Percentiles rank a stretch among this genome's conserved stretches.
Conservation (phyloP, 2,329 filamentous ascomycete species). For the Lachnellula occidentalis region DNA sequence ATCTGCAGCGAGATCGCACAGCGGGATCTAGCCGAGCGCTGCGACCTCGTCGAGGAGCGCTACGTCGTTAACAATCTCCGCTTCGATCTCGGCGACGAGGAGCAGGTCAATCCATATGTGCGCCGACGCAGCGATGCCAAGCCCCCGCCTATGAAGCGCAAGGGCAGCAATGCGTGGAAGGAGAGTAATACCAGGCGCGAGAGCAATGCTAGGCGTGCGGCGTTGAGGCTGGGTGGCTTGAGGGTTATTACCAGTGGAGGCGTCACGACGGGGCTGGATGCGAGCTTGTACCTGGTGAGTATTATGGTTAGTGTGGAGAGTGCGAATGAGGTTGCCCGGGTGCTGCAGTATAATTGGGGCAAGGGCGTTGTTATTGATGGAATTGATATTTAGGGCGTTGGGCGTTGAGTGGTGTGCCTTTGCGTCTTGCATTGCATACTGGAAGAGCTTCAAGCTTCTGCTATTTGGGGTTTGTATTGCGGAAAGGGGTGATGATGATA, state of each 20-base stretch:
- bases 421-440: no score
- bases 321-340: conserved; percentile 67
- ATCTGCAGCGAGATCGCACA: conserved; percentile 69
- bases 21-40: conserved; percentile 67
- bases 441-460: no score
- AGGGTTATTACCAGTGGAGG: conserved; percentile 77
- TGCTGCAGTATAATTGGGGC: conserved; percentile 78
- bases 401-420: conserved; percentile 3
- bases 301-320: conserved; percentile 73
- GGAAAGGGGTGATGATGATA: no score
- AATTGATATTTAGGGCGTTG: conserved; percentile 63
- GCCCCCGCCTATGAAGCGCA: conserved; percentile 60
- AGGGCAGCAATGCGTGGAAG: conserved; percentile 80
- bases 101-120: conserved; percentile 74
- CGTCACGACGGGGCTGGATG: conserved; percentile 75
- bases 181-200: conserved; percentile 69
- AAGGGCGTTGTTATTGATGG: conserved; percentile 82
- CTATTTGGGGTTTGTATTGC: no score
- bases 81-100: conserved; percentile 72
- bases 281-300: conserved; percentile 77
- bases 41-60: conserved; percentile 76
- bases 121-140: conserved; percentile 65
- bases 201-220: conserved; percentile 72
- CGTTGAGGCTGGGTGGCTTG: conserved; percentile 51
- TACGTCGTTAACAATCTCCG: conserved; percentile 91